Percentiles rank a stretch among this genome's conserved stretches.
These are phyloP conservation scores for Colletotrichum sp. DNA, from an alignment of 2,329 filamentous ascomycete species.

Conservation along the genomic window DNA sequence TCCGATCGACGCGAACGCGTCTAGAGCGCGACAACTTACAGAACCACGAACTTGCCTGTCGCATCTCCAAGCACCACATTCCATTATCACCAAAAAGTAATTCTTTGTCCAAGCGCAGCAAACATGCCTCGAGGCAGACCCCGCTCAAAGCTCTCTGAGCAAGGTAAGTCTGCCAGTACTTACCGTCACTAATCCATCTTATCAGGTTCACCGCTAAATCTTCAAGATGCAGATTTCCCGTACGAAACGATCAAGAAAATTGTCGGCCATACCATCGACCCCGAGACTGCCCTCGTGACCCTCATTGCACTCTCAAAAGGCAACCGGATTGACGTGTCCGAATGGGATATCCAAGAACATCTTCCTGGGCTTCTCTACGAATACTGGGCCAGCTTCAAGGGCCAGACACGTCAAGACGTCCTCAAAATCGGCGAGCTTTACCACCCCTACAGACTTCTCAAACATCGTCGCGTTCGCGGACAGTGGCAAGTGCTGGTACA, in stretches of 20 bases:
- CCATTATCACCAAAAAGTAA: background rate
- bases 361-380: background rate
- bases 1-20: constrained; percentile 9
- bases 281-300: constrained; percentile 5
- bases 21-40: background rate
- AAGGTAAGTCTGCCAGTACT: background rate
- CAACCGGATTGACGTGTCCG: background rate
- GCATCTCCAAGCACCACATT: background rate
- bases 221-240: background rate
- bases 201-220: background rate
- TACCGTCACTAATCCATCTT: background rate
- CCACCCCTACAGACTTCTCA: constrained; percentile 6
- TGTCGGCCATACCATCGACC: background rate
- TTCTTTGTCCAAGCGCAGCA: background rate
- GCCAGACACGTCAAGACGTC: constrained; percentile 11
- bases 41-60: background rate
- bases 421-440: constrained; percentile 14
- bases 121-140: constrained; percentile 5
- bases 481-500: constrained; percentile 17
- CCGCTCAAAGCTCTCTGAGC: background rate
- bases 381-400: constrained; percentile 11
- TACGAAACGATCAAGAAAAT: constrained; percentile 15
- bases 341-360: constrained; percentile 17
- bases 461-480: constrained; percentile 12
- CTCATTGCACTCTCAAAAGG: background rate